Evolutionary conservation across 257 asterid species (phyloP).

Genomic region (Capsicum baccatum): DNA sequence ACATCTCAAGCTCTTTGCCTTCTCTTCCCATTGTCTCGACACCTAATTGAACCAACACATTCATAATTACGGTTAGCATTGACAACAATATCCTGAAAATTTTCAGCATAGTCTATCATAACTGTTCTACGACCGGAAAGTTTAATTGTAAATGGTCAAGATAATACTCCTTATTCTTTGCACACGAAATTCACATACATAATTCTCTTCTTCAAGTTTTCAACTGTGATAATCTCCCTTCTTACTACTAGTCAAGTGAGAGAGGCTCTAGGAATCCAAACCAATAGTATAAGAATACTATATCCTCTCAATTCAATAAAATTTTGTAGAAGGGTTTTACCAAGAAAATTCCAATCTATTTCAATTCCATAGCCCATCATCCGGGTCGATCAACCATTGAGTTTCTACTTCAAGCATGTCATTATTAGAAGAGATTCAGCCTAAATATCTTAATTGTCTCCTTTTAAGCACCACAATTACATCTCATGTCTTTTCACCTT

Average conservation of each 20-base stretch:
- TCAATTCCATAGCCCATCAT: background rate
- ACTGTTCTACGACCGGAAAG: background rate
- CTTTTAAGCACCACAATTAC: background rate
- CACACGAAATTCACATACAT: background rate
- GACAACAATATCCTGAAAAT: background rate
- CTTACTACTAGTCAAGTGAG: background rate
- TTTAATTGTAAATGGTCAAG: background rate
- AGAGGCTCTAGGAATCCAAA: conserved; percentile 3
- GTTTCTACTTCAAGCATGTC: background rate
- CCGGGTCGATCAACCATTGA: background rate
- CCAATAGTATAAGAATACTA: background rate
- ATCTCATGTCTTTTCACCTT: background rate
- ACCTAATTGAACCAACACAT: background rate
- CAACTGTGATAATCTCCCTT: background rate
- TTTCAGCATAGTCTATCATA: background rate
- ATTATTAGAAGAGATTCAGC: background rate
- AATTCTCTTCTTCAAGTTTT: background rate
- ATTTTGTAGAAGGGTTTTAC: background rate
- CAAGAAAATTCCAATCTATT: background rate
- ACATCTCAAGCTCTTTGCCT: background rate
- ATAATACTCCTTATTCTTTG: background rate
- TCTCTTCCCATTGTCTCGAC: background rate
- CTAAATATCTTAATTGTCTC: background rate
- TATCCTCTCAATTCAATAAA: background rate
- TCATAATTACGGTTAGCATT: background rate